Conservation (phyloP, 306 rosid genomes). For the Hippophae tibetana region DNA sequence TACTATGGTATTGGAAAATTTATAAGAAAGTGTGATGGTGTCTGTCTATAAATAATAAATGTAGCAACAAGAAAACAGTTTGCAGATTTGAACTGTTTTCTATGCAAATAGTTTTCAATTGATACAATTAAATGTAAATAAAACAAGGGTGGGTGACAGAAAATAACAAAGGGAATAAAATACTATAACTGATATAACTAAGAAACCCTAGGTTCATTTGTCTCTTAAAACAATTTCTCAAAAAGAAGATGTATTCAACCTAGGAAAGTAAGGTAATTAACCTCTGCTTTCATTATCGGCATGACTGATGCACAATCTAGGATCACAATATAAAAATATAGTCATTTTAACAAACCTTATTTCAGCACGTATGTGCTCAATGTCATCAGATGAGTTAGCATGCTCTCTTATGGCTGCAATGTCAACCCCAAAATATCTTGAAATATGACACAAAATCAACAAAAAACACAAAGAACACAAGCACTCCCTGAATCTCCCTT, state of each 20-base stretch:
- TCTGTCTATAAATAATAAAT: neutral
- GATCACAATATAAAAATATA: neutral
- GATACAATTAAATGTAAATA: neutral
- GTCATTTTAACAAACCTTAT: constrained; percentile 53
- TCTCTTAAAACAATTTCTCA: too few species aligned
- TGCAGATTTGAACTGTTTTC: neutral
- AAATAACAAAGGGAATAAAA: too few species aligned
- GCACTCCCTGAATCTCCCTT: too few species aligned
- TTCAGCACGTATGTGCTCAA: constrained; percentile 88
- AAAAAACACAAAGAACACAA: too few species aligned
- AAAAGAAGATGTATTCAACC: neutral
- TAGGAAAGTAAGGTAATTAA: neutral
- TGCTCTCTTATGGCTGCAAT: constrained; percentile 70
- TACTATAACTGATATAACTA: too few species aligned
- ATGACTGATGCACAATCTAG: neutral
- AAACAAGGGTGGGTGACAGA: too few species aligned
- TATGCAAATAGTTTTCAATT: neutral
- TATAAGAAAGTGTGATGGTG: neutral
- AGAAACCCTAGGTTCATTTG: too few species aligned
- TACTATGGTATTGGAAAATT: neutral
- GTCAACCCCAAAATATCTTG: constrained; percentile 88
- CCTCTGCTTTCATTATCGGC: neutral
- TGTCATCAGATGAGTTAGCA: constrained; percentile 52
- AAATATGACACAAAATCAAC: too few species aligned
- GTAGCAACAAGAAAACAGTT: neutral